phyloP scores from a whole-genome alignment of 345 rosid genomes.

The Eucalyptus sp. region DNA sequence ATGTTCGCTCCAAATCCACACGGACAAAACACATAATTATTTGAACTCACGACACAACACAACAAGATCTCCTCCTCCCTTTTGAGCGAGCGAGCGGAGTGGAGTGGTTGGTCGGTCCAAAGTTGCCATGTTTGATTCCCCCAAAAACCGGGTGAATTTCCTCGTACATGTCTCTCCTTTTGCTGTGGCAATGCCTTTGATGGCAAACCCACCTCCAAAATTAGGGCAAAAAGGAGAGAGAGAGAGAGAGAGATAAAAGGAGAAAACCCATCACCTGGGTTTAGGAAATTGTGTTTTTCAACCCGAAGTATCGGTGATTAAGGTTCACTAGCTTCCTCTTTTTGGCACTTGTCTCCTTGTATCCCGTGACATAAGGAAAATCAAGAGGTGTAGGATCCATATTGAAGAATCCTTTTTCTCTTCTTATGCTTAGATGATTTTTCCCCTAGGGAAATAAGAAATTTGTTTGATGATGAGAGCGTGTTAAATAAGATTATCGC shows the following conservation, averaged over 20 bases:
- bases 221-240: not conserved
- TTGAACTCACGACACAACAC: not conserved
- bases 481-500: not conserved
- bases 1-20: not conserved
- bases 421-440: not conserved
- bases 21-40: not conserved
- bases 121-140: constrained; percentile 59
- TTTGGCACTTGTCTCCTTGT: not conserved
- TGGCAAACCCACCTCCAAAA: not conserved
- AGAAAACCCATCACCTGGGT: not conserved
- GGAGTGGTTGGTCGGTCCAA: constrained; percentile 34
- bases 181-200: not conserved
- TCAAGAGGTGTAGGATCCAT: not conserved
- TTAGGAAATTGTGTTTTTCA: not conserved
- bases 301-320: not conserved
- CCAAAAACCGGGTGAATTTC: constrained; percentile 22
- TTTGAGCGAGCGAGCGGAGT: constrained; percentile 12
- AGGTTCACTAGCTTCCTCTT: not conserved
- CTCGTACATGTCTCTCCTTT: constrained; percentile 14
- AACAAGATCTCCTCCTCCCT: not conserved
- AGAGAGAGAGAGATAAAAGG: not conserved
- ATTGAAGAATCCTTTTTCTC: not conserved
- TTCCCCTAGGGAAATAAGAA: not conserved
- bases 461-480: not conserved
- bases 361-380: not conserved